Conservation (phyloP, 1,284 basidiomycete genomes). For the Uromyces viciae-fabae region DNA sequence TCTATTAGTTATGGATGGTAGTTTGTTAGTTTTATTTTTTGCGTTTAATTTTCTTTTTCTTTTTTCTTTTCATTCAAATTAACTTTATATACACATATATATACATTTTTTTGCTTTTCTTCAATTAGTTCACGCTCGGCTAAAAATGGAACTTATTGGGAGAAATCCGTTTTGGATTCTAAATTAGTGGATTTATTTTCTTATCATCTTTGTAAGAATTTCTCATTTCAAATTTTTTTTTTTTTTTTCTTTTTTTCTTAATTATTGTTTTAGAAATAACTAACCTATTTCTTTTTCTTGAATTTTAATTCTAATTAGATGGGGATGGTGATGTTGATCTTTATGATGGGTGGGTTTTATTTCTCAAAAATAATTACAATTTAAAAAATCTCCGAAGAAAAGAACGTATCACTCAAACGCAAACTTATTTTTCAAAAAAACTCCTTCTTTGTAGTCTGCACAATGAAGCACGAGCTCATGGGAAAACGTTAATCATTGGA, state of each 20-base stretch:
- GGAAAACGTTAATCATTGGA: constrained; percentile 33
- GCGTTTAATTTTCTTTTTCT: neutral
- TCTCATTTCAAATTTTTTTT: neutral
- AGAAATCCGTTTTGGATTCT: constrained; percentile 33
- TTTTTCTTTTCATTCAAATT: neutral
- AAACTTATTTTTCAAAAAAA: neutral
- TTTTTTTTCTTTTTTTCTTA: neutral
- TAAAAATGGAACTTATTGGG: constrained; percentile 6
- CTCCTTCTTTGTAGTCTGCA: neutral
- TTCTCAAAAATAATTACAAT: no score
- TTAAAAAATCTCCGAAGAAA: no score
- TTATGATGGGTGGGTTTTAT: no score
- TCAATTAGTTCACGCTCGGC: constrained; percentile 6
- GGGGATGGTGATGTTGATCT: no score
- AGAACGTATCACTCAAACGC: no score
- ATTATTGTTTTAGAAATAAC: neutral
- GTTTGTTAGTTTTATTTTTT: constrained; percentile 25
- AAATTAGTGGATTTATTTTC: constrained; percentile 31
- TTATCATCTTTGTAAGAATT: constrained; percentile 39
- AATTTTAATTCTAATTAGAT: no score
- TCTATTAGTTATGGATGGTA: constrained; percentile 44
- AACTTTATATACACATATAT: no score
- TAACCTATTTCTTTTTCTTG: no score
- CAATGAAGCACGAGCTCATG: neutral
- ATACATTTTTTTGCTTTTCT: neutral